phyloP scores from a whole-genome alignment of 2,329 filamentous ascomycete species.

The Paramyrothecium sp. region DNA sequence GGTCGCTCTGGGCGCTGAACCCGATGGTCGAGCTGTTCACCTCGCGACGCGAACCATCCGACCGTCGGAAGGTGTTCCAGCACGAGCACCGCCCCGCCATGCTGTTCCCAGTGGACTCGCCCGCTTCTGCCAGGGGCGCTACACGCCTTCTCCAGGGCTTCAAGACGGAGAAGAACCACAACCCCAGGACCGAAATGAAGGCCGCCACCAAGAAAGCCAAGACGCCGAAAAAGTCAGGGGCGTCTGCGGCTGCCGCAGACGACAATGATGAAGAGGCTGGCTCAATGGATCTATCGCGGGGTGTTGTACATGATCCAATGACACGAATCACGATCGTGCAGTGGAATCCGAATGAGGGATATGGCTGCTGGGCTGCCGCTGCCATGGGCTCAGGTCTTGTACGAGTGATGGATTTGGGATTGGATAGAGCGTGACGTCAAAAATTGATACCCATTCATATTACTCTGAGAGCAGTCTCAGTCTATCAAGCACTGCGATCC shows the following conservation, averaged over 20 bases:
- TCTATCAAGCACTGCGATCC: conserved; percentile 46
- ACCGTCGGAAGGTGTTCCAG: conserved; percentile 44
- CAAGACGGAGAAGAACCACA: conserved; percentile 46
- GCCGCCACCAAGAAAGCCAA: conserved; percentile 34
- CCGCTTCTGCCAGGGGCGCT: conserved; percentile 37
- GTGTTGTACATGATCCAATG: conserved; percentile 58
- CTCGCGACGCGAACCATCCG: conserved; percentile 27
- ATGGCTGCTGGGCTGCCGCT: conserved; percentile 65
- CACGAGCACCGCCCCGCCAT: conserved; percentile 48
- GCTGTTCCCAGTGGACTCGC: conserved; percentile 24
- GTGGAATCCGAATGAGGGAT: conserved; percentile 69
- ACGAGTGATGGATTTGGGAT: conserved; percentile 63
- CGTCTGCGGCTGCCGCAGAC: conserved; percentile 21
- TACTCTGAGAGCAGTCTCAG: conserved; percentile 4
- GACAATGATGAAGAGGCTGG: conserved; percentile 32
- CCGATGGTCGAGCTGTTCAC: conserved; percentile 35
- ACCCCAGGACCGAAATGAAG: conserved; percentile 39
- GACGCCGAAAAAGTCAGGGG: conserved; percentile 34
- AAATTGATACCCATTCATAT: conserved; percentile 3
- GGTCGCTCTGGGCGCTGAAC: conserved; percentile 48
- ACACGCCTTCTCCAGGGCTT: conserved; percentile 53
- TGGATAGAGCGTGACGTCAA: conserved; percentile 27
- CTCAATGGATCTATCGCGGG: conserved; percentile 36
- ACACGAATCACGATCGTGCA: conserved; percentile 60
- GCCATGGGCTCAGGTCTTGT: conserved; percentile 67